Conservation (phyloP, 345 rosid genomes). For the Eucalyptus albens region DNA sequence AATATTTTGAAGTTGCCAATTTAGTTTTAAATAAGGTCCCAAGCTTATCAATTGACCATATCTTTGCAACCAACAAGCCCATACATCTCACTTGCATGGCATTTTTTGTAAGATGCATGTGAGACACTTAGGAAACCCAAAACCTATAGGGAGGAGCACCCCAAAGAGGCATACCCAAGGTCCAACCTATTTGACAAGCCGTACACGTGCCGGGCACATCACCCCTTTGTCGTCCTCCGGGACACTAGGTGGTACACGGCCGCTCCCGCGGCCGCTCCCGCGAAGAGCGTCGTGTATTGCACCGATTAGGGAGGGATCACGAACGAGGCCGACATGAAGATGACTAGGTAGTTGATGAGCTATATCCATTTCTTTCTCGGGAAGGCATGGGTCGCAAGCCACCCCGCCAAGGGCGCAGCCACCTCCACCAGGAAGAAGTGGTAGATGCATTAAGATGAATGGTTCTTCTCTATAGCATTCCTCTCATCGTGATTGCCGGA, state of each 20-base stretch:
- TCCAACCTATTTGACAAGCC: neutral
- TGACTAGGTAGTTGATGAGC: neutral
- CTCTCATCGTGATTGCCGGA: slow-evolving; percentile 37
- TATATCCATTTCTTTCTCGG: too few species aligned
- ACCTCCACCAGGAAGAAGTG: too few species aligned
- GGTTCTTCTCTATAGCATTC: slow-evolving; percentile 45
- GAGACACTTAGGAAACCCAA: neutral
- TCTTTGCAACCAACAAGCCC: neutral
- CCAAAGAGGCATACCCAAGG: neutral
- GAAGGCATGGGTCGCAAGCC: too few species aligned
- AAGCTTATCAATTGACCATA: neutral
- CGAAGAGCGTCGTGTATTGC: neutral
- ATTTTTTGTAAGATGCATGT: neutral
- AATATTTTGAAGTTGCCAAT: neutral
- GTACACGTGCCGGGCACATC: too few species aligned
- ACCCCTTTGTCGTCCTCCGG: too few species aligned
- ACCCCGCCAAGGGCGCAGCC: too few species aligned
- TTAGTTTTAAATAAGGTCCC: neutral
- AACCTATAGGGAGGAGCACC: neutral
- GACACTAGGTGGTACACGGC: neutral
- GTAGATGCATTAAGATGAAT: neutral
- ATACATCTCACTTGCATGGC: neutral
- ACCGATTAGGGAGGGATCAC: neutral
- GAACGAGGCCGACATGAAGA: neutral
- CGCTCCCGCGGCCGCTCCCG: neutral